Base-by-base conservation (phyloP, 257 asterid genomes). In the Marsdenia floribunda region DNA sequence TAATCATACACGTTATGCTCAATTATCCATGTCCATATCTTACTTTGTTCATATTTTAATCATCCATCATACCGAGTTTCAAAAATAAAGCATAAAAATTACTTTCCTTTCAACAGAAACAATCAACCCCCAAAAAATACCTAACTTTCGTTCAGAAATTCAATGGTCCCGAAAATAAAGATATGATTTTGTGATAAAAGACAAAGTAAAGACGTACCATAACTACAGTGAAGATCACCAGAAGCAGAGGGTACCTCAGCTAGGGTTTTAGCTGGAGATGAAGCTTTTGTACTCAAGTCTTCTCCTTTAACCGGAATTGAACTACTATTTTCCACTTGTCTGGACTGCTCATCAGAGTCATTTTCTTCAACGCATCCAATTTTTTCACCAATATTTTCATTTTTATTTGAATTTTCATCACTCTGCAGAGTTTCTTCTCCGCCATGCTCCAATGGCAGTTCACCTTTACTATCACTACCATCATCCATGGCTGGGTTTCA, bases 401-500 rank as follows among this genome's bases (percentile, higher is more conserved):
- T 10, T 55, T 19, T 57, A 35, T 70, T 75, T 12, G 80, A 75
- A 64, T 60, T 73, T 40, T 18, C 70, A n/a, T 26, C 57, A 37
- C 2, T 60, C 24, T 65, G 46, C 10, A 12, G 53, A n/a, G 40
- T 66, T 67, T 13, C 68, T 67, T 65, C 74, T 26, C 9, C 78
- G 22, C 3, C 68, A 22, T 24, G 21, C 42, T 73, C 35, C 50
- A 47, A 38, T 66, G 49, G 59, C 72, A 79, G 73, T 76, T 73
- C 71, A 60, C 4, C 53, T 29, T 59, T 55, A 52, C 53, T 29
- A 37, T 9, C 66, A 13, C 24, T 38, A 54, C 44, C 57, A 55
- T 24, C 82, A 49, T 75, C 80, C 85, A 82, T 78, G 78, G 76
- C 76, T 44, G 71, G 73, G 63, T 78, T 65, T 35, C 67, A 37